A percentile compares a stretch with the other conserved stretches of the same genome.
These are phyloP conservation scores for Globisporangium irregulare DNA, from an alignment of 352 stramenopile genomes.

Conservation along the genomic window DNA sequence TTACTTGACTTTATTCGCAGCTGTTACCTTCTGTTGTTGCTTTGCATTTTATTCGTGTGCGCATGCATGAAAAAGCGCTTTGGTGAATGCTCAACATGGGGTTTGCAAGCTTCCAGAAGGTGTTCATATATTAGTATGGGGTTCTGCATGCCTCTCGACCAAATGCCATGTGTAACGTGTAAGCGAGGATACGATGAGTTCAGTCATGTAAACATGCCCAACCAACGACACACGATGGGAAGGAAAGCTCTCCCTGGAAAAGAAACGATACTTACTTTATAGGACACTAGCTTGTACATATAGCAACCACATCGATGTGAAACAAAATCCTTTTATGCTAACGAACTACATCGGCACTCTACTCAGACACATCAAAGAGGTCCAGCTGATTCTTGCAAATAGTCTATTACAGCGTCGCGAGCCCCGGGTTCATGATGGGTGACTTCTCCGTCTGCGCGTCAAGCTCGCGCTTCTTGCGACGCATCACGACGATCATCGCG, in stretches of 20 bases:
- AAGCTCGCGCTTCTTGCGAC: conserved; percentile 30
- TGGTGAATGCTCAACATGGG: background rate
- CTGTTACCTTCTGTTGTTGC: background rate
- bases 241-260: no score
- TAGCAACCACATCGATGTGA: no score
- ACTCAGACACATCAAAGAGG: background rate
- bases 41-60: background rate
- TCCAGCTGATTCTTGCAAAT: background rate
- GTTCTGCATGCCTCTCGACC: background rate
- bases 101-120: background rate
- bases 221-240: background rate
- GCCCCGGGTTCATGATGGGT: conserved; percentile 18
- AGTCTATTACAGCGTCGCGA: conserved; percentile 19
- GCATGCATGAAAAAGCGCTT: background rate
- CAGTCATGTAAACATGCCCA: background rate
- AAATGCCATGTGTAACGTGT: background rate
- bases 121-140: conserved; percentile 1
- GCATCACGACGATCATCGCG: conserved; percentile 29
- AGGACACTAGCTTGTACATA: no score
- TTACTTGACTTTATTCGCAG: background rate
- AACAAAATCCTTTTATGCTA: no score
- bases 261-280: no score
- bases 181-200: background rate
- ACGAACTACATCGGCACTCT: background rate
- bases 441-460: conserved; percentile 28